phyloP scores from a whole-genome alignment of 1,284 basidiomycete species.

The Sporisorium reilianum region DNA sequence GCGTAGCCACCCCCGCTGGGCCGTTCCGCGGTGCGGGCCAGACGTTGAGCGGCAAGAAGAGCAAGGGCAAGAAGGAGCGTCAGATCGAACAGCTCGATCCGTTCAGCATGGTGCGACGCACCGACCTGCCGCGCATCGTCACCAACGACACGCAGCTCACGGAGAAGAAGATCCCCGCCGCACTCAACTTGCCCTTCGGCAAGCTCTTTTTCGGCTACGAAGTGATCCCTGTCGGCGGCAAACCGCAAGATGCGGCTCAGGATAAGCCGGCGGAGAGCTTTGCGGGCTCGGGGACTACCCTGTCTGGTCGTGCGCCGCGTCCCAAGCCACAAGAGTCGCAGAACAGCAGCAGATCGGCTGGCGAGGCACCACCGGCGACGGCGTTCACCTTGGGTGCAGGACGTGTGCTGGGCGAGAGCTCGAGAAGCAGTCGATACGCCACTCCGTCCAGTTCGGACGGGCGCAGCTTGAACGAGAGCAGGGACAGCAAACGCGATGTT shows the following conservation, averaged over 20 bases:
- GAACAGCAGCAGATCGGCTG: conserved; percentile 17
- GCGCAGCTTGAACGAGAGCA: conserved; percentile 31
- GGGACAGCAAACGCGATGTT: conserved; percentile 42
- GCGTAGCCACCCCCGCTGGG: conserved; percentile 30
- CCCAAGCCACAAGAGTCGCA: conserved; percentile 22
- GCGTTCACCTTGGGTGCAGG: conserved; percentile 42
- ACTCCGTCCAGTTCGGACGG: conserved; percentile 33
- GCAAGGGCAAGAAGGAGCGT: conserved; percentile 66
- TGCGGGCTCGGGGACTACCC: conserved; percentile 26
- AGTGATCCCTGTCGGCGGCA: conserved; percentile 58
- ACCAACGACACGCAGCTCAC: conserved; percentile 81
- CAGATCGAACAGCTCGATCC: conserved; percentile 63
- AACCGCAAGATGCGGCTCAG: conserved; percentile 22
- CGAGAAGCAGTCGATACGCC: conserved; percentile 41
- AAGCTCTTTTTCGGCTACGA: conserved; percentile 69
- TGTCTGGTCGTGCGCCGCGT: conserved; percentile 41
- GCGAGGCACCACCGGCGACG: conserved; percentile 11
- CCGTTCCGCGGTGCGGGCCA: conserved; percentile 64
- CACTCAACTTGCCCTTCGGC: conserved; percentile 89
- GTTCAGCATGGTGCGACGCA: conserved; percentile 62
- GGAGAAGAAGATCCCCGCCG: conserved; percentile 85
- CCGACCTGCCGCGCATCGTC: conserved; percentile 80
- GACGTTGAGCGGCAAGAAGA: conserved; percentile 67
- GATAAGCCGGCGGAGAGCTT: conserved; percentile 28
- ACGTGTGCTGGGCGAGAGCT: conserved; percentile 32